phyloP scores from a whole-genome alignment of 371 early-diverging fungal species.

The Ordospora pajunii region DNA sequence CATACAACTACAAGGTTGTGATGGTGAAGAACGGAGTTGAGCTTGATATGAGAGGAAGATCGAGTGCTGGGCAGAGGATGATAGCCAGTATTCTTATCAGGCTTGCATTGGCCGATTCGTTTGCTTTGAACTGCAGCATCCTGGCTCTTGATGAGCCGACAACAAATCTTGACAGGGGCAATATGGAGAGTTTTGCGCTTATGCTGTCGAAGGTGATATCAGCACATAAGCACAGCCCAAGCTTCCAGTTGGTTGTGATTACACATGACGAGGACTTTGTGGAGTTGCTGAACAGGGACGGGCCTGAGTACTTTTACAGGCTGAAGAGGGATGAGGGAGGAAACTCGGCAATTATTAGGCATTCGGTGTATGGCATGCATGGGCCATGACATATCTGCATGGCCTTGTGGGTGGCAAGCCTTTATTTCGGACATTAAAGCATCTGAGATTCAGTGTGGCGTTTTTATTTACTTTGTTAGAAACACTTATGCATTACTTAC shows the following conservation, averaged over 20 bases:
- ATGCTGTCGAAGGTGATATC: constrained; percentile 63
- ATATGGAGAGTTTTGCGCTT: constrained; percentile 77
- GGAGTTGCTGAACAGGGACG: constrained; percentile 66
- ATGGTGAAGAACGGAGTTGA: constrained; percentile 78
- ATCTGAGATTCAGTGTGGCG: too few relatives aligned
- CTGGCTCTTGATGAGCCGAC: constrained; percentile 97
- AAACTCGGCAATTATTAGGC: constrained; percentile 42
- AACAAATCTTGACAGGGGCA: constrained; percentile 88
- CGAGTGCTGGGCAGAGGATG: constrained; percentile 96
- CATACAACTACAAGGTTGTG: constrained; percentile 54
- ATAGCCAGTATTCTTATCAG: constrained; percentile 88
- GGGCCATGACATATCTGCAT: background rate
- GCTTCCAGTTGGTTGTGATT: constrained; percentile 93
- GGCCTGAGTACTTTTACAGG: constrained; percentile 55
- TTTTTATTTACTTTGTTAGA: too few relatives aligned
- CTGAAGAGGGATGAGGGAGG: constrained; percentile 52
- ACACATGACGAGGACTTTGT: constrained; percentile 98
- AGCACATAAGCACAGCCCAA: constrained; percentile 63
- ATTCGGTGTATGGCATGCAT: background rate
- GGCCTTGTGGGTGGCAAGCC: too few relatives aligned
- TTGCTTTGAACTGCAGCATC: constrained; percentile 82
- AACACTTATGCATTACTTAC: too few relatives aligned
- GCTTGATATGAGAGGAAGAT: constrained; percentile 91
- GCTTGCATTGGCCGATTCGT: constrained; percentile 88
- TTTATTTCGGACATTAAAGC: too few relatives aligned